Base-by-base conservation (phyloP, 148 eudicot species). In the Beta vulgaris region DNA sequence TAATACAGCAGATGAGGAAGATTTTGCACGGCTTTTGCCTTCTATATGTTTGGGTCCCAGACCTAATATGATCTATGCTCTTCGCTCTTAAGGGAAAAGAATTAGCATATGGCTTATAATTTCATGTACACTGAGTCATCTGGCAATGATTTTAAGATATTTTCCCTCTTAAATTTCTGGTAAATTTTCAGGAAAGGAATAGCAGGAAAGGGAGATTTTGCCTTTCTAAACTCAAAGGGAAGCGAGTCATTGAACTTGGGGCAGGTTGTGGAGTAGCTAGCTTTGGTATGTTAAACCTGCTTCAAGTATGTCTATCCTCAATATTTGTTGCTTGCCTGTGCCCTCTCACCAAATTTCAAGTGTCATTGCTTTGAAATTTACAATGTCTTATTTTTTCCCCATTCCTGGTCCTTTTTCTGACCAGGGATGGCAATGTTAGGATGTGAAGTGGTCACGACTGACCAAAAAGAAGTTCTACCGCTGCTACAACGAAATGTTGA, bases 201-300 rank as follows among this genome's bases (percentile, higher is more conserved):
- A 81, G 97, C 79, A 91, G 95, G 77, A 93, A 84, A 85, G 98
- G 98, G 59, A 91, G 85, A 75, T 91, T 93, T 85, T 88, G 91
- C 72, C 86, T 89, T 36, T 88, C 95, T 63, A 93, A 93, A 85
- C 87, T 93, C 67, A 88, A 80, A 85, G 97, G 98, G 37, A 93
- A 91, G 78, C 93, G 95, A 31, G 98, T 81, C 26, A 83, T 93
- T 81, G 98, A 93, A 82, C 97, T 93, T 82, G 98, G 98, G 76
- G 98, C 98, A 21, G 98, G 98, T 77, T 93, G 98, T 82, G 98
- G 98, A 79, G 94, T 93, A n/a, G 97, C 98, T 72, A 92, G 98
- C 69, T 93, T 91, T 74, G 98, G 98, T 91, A 74, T 73, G 91
- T 66, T 61, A 68, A 53, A 59, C 61, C 53, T 79, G 42, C 42